phyloP scores from a whole-genome alignment of 2,329 filamentous ascomycete genomes.

The Aspergillus thermomutatus region DNA sequence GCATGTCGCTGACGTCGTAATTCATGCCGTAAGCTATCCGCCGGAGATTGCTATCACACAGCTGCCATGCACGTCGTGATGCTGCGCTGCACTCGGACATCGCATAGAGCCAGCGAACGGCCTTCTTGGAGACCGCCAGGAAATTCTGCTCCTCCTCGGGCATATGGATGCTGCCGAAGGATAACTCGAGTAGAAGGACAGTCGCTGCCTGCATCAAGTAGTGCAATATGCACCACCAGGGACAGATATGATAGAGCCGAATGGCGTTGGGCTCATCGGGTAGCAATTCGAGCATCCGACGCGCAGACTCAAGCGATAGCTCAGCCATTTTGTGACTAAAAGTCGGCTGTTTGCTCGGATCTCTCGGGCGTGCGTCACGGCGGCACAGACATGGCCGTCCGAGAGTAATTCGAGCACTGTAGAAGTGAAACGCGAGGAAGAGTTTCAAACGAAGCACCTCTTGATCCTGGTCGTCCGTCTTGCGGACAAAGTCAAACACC shows the following conservation, averaged over 20 bases:
- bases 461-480: constrained; percentile 29
- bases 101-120: constrained; percentile 41
- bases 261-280: constrained; percentile 40
- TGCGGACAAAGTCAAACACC: constrained; percentile 35
- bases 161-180: constrained; percentile 43
- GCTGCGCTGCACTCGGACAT: constrained; percentile 39
- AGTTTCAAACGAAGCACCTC: constrained; percentile 38
- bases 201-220: constrained; percentile 45
- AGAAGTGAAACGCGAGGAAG: constrained; percentile 42
- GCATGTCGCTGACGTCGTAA: constrained; percentile 35
- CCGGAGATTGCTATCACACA: constrained; percentile 37
- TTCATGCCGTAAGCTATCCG: constrained; percentile 34
- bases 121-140: constrained; percentile 39
- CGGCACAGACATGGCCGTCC: constrained; percentile 47
- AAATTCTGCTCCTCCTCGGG: constrained; percentile 38
- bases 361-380: constrained; percentile 33
- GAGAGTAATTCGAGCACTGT: constrained; percentile 43
- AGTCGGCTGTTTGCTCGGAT: constrained; percentile 20
- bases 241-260: constrained; percentile 38
- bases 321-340: constrained; percentile 41
- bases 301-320: constrained; percentile 38
- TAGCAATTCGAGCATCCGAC: constrained; percentile 38
- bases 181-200: constrained; percentile 45
- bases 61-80: constrained; percentile 41
- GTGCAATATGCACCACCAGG: constrained; percentile 47